Percentiles rank a stretch among this genome's conserved stretches.
These are phyloP conservation scores for Plasmodium relictum DNA, from an alignment of 169 alveolate species.

Conservation along the genomic window DNA sequence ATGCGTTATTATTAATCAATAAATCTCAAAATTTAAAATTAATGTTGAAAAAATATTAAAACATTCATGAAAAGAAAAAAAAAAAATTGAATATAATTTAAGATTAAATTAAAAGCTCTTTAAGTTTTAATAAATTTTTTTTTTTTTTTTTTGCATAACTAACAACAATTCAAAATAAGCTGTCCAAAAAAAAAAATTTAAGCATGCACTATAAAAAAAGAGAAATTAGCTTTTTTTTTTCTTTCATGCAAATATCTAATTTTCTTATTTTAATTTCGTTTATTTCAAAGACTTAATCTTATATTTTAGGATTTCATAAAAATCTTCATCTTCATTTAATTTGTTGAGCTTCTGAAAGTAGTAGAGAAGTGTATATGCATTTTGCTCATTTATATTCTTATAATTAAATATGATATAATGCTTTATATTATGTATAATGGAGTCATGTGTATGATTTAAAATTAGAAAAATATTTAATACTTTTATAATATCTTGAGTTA, in stretches of 20 bases:
- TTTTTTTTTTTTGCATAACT: neutral
- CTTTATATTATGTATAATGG: conserved; percentile 34
- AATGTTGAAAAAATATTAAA: too few species aligned
- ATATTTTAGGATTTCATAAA: conserved; percentile 45
- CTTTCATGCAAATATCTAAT: conserved; percentile 2
- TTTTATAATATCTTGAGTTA: conserved; percentile 62
- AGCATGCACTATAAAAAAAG: too few species aligned
- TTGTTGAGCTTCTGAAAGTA: conserved; percentile 61
- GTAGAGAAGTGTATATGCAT: conserved; percentile 44
- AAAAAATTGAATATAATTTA: too few species aligned
- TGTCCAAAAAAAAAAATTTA: too few species aligned
- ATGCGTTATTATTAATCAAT: too few species aligned
- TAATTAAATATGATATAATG: conserved; percentile 55
- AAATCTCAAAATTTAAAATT: too few species aligned
- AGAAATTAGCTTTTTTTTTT: neutral
- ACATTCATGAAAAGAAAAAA: too few species aligned
- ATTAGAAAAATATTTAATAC: conserved; percentile 43
- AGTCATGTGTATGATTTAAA: conserved; percentile 21
- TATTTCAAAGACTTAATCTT: conserved; percentile 48
- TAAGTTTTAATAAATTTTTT: neutral
- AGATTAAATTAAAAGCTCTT: too few species aligned
- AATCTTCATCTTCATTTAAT: conserved; percentile 64
- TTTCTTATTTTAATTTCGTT: neutral
- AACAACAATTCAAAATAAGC: too few species aligned
- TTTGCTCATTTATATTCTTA: conserved; percentile 68